Conservation (phyloP, 768 basidiomycete genomes). For the Tulasnella sp. region DNA sequence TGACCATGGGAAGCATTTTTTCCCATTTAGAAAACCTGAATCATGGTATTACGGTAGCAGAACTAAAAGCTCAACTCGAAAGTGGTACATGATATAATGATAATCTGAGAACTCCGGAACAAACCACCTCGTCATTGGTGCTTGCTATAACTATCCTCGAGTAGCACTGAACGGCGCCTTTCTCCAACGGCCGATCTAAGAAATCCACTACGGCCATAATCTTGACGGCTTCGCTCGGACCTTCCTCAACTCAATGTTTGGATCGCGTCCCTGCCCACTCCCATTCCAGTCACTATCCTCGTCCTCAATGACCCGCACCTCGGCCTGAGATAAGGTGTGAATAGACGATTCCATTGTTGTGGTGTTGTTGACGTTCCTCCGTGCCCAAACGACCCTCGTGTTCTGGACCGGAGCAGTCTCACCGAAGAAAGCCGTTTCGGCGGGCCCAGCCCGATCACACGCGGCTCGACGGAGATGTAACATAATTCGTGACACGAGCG, state of each 20-base stretch:
- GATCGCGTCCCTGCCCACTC: neutral
- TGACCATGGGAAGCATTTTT: too few relatives aligned
- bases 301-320: neutral
- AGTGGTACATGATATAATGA: neutral
- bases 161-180: neutral
- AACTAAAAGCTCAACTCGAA: neutral
- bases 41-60: too few relatives aligned
- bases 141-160: neutral
- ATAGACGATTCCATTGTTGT: neutral
- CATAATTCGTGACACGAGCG: constrained; percentile 12
- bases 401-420: neutral
- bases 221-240: neutral
- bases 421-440: neutral
- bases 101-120: neutral
- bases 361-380: neutral
- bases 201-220: neutral
- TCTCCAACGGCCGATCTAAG: neutral
- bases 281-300: neutral
- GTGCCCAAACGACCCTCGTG: neutral
- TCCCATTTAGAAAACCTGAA: too few relatives aligned
- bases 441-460: neutral
- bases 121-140: neutral
- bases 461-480: constrained; percentile 1
- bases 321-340: neutral
- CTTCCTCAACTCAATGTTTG: neutral